Conservation (phyloP, 148 eudicot species). For the Mesembryanthemum crystallinum region DNA sequence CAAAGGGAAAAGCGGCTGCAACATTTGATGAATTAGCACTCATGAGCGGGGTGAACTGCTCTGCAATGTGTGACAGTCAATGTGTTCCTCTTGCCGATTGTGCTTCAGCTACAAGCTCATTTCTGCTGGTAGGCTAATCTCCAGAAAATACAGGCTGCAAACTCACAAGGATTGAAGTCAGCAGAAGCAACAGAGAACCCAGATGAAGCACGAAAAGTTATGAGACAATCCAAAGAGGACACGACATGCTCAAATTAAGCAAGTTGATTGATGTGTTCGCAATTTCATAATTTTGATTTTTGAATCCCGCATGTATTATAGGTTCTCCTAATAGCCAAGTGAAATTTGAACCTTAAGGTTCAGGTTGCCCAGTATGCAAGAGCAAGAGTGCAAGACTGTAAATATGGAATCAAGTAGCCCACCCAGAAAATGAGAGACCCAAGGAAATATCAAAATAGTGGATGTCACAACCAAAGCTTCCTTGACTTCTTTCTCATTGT, state of each 20-base stretch:
- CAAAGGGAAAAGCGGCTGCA: background rate
- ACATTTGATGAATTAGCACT: background rate
- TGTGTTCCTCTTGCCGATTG: background rate
- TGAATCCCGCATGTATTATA: too few species aligned
- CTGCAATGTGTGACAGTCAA: slow-evolving; percentile 6
- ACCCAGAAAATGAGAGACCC: background rate
- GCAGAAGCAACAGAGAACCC: background rate
- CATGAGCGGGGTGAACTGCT: background rate
- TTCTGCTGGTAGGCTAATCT: slow-evolving; percentile 50
- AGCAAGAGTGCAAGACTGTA: too few species aligned
- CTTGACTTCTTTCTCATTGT: too few species aligned
- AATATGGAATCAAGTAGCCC: background rate
- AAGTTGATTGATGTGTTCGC: background rate
- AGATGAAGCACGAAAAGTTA: background rate
- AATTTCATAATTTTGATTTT: background rate
- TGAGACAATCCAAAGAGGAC: too few species aligned
- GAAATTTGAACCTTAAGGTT: too few species aligned
- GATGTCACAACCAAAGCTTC: too few species aligned
- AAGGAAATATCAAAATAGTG: background rate
- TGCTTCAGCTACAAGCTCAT: slow-evolving; percentile 37
- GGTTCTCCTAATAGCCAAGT: too few species aligned
- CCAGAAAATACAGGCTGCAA: slow-evolving; percentile 51
- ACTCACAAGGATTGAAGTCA: background rate
- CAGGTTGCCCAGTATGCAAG: background rate
- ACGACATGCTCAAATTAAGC: background rate